Base-by-base conservation (phyloP, 2,329 filamentous ascomycete species). In the Hypomyces rosellus region DNA sequence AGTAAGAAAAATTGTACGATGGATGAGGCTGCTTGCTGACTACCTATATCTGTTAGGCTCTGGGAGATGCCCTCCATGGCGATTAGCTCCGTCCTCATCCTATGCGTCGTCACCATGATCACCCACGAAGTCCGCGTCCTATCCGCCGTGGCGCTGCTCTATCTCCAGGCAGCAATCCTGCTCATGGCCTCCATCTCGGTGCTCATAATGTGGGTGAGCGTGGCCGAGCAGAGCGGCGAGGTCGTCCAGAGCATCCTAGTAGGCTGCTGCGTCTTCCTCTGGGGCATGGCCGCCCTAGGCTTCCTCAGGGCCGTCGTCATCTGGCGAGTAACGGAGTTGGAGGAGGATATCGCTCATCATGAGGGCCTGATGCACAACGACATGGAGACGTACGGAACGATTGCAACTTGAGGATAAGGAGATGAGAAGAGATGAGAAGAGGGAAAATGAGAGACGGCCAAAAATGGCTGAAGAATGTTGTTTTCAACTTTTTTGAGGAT, bases 271-370 rank as follows among this genome's bases (percentile, higher is more conserved):
- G 46, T 58, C 6, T 39, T 63, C 37, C 56, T 67, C 45, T 62
- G 61, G 57, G 64, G 59, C 1, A 52, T 60, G 40, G 59, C 57
- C 1, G 33, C 61, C 16, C 54, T 65, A 33, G 64, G 58, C 13
- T 68, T 68, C 33, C 36, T 58, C 40, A 56, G 65, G 16, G 61
- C 61, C 0, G 62, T 54, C 34, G 54, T 62, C 5, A 43, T 67
- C 2, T 67, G 64, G 63, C 63, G 52, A 48, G 44, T 55, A 5
- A 57, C 16, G 45, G 33, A 25, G 16, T 46, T 47, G 5, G 52
- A 46, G 48, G 45, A 51, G 6, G 11, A 22, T 34, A 30, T 30
- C 9, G 25, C 25, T 30, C 6, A 30, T 6, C 25, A 20, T 20
- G 34, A 20, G 46, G 38, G 39, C 12, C 11, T 20, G 46, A 18